phyloP scores from a whole-genome alignment of 164 flowering plant genomes.

The Brasenia schreberi region DNA sequence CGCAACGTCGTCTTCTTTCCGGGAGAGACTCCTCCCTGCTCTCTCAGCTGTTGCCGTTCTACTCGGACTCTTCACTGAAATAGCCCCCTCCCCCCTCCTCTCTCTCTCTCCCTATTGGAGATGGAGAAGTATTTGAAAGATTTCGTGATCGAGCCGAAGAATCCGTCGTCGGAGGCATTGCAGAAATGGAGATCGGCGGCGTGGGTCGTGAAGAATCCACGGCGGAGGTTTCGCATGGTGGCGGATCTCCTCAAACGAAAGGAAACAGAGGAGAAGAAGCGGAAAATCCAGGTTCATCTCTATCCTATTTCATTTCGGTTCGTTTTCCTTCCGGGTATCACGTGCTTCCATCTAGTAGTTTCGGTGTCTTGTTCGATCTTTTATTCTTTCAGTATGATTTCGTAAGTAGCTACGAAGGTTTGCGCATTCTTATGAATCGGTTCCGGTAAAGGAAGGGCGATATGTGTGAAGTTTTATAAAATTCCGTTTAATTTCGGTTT shows the following conservation, averaged over 20 bases:
- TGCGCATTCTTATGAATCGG: background rate
- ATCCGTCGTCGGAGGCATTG: slow-evolving; percentile 30
- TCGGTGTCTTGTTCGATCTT: background rate
- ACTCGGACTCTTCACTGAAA: background rate
- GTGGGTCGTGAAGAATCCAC: slow-evolving; percentile 31
- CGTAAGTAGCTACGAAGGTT: background rate
- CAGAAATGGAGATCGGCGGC: slow-evolving; percentile 36
- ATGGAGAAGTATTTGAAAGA: slow-evolving; percentile 24
- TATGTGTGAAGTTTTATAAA: background rate
- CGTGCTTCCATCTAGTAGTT: background rate
- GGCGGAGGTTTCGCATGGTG: slow-evolving; percentile 35
- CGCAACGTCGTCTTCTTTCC: too few relatives aligned
- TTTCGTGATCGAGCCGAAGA: slow-evolving; percentile 30
- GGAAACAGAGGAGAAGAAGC: slow-evolving; percentile 24
- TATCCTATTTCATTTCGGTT: background rate
- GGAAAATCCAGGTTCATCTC: slow-evolving; percentile 23
- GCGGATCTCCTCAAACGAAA: slow-evolving; percentile 42
- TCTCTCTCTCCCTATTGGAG: background rate
- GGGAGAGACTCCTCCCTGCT: too few relatives aligned
- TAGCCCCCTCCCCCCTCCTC: background rate
- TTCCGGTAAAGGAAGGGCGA: background rate
- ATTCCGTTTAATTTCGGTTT: background rate
- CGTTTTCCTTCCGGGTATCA: background rate
- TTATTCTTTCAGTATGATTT: background rate
- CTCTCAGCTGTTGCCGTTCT: too few relatives aligned